Evolutionary conservation across 352 stramenopile genomes (phyloP), one percentile per base, ranked within the genome.

Genomic region (Pythium aristosporum): DNA sequence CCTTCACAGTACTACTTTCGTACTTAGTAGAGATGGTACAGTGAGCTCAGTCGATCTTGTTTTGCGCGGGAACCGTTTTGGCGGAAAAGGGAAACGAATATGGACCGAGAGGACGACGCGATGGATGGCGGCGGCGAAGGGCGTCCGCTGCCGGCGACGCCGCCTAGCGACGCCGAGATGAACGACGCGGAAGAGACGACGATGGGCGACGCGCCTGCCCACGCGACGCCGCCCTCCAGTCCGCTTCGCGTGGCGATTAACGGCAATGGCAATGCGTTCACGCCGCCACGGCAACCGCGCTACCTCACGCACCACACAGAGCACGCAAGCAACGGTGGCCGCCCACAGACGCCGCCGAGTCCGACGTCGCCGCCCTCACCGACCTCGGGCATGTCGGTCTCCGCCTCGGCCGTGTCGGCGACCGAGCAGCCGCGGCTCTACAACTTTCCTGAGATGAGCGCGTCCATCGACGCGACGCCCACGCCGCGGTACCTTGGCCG

Each of bases 401-500:
- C 86, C 23, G 82, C 78, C 42, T 93, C 84, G 12, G 82, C 84
- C 11, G 81, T 95, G 28, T 95, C 86, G 0, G 86, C 86, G 30
- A 95, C 86, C 1, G 81, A 90, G 56, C 79, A 88, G 50, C 79
- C 78, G 37, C 81, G 82, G 44, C 39, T 46, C 11, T 89, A 84
- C 63, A 67, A 72, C 30, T 93, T 91, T 47, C 76, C 82, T 1
- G 86, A 95, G 67, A 91, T 86, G 76, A 92, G 82, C 44, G 83
- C 86, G 11, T 95, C 86, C 4, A 80, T 93, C 52, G 82, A 93
- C 36, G 83, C 82, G 0, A 93, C 86, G 6, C 84, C 84, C 3
- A 82, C 74, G 49, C 81, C 86, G 23, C 81, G 84, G n/a, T 95
- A 95, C 57, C 76, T 93, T 20, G 81, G 81, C 7, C 84, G 79